A percentile compares a stretch with the other conserved stretches of the same genome.
phyloP scores from a whole-genome alignment of 2,329 filamentous ascomycete genomes.

The Setomelanomma holmii region DNA sequence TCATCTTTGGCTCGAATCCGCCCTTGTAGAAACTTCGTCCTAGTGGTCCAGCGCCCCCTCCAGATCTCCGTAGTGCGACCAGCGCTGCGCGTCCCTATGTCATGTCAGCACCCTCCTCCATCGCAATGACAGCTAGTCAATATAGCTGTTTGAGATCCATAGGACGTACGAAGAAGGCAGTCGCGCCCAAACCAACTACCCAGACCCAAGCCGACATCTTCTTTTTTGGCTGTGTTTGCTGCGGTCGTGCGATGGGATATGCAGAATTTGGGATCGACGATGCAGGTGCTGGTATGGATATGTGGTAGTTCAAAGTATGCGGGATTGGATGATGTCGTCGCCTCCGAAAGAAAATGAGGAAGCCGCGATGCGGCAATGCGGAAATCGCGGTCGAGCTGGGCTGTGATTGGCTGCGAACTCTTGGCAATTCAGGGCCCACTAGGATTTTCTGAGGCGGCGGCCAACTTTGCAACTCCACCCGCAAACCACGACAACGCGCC shows the following conservation, averaged over 20 bases:
- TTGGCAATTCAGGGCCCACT: constrained; percentile 10
- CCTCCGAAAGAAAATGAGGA: constrained; percentile 17
- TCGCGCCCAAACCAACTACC: constrained; percentile 67
- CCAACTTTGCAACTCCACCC: constrained; percentile 11
- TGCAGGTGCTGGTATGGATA: constrained; percentile 5
- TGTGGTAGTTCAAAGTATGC: background rate
- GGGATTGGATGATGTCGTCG: constrained; percentile 7
- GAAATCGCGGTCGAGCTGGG: constrained; percentile 25
- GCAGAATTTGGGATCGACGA: background rate
- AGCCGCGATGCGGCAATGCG: constrained; percentile 17
- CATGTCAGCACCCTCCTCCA: background rate
- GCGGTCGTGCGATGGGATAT: background rate
- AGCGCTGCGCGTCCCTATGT: constrained; percentile 86
- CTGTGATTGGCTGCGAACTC: constrained; percentile 19
- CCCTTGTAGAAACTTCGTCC: constrained; percentile 97
- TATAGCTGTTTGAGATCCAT: background rate
- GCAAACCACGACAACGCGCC: constrained; percentile 10
- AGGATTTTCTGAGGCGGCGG: constrained; percentile 16
- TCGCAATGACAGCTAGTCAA: no score
- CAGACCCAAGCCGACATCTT: constrained; percentile 67
- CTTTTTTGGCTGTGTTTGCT: constrained; percentile 3
- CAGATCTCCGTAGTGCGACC: constrained; percentile 84
- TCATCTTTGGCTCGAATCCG: constrained; percentile 97
- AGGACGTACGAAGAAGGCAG: constrained; percentile 67
- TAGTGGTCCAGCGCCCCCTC: constrained; percentile 71